These are phyloP conservation scores for Ilyonectria sp. DNA, from an alignment of 2,329 filamentous ascomycete genomes.

Conservation along the genomic window DNA sequence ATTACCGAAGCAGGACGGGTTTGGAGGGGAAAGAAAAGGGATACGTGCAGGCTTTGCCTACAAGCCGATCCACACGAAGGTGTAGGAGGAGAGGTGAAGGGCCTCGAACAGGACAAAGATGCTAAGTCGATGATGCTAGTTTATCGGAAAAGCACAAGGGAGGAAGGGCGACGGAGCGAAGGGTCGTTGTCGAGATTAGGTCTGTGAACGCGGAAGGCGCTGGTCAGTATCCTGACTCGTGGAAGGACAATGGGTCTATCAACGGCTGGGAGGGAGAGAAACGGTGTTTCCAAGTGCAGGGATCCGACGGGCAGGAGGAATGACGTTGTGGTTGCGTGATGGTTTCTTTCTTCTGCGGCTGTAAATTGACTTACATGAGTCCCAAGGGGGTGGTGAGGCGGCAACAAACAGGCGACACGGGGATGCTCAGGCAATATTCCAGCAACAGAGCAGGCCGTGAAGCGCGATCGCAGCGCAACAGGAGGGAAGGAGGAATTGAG, in stretches of 20 bases:
- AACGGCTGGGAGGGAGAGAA: slow-evolving; percentile 14
- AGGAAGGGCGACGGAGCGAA: slow-evolving; percentile 30
- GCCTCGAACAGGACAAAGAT: not conserved
- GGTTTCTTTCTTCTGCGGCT: not conserved
- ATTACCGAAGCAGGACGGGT: slow-evolving; percentile 67
- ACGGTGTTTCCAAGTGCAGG: not conserved
- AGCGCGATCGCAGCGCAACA: slow-evolving; percentile 34
- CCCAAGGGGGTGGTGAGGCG: slow-evolving; percentile 24
- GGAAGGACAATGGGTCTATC: slow-evolving; percentile 32
- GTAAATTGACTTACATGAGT: slow-evolving; percentile 41
- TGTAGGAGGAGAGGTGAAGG: slow-evolving; percentile 18
- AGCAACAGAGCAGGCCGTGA: slow-evolving; percentile 53
- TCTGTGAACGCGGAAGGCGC: slow-evolving; percentile 43
- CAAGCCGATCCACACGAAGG: slow-evolving; percentile 40
- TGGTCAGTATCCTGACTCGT: slow-evolving; percentile 40
- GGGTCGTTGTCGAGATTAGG: slow-evolving; percentile 36
- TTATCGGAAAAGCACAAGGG: slow-evolving; percentile 41
- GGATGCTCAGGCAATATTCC: slow-evolving; percentile 57
- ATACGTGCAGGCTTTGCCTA: slow-evolving; percentile 43
- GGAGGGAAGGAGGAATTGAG: slow-evolving; percentile 33
- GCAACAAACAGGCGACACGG: slow-evolving; percentile 39
- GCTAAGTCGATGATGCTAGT: slow-evolving; percentile 24
- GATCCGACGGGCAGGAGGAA: not conserved
- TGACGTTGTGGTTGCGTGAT: not conserved
- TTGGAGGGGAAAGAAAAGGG: slow-evolving; percentile 29